Evolutionary conservation across 306 rosid genomes (phyloP).

Genomic region (Dalbergia cochinchinensis): DNA sequence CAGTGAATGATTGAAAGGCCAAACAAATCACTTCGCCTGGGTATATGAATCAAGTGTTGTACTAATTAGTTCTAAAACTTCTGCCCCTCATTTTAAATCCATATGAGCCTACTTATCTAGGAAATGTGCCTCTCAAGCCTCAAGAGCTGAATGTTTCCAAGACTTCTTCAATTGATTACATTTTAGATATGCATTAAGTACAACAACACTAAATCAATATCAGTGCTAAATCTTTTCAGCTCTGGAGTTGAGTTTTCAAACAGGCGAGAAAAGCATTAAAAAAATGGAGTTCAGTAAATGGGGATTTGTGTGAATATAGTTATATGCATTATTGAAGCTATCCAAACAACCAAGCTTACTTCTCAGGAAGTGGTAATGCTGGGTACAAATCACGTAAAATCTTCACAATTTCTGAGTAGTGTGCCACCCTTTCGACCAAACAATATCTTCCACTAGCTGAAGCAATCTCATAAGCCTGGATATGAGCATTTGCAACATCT

Average conservation of each 20-base stretch:
- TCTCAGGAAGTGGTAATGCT: constrained; percentile 63
- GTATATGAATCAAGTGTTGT: not conserved
- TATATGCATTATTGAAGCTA: constrained; percentile 7
- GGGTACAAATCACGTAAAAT: constrained; percentile 66
- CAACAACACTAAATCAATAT: constrained; percentile 17
- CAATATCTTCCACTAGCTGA: constrained; percentile 84
- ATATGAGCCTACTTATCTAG: too few relatives aligned
- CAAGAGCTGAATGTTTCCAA: not conserved
- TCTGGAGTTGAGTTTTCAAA: constrained; percentile 19
- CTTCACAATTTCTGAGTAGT: constrained; percentile 62
- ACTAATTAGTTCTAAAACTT: not conserved
- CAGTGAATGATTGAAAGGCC: not conserved
- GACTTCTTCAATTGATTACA: constrained; percentile 13
- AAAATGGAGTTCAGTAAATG: not conserved
- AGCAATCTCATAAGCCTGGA: constrained; percentile 80
- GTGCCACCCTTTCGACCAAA: constrained; percentile 67
- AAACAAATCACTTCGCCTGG: not conserved
- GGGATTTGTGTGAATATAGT: not conserved
- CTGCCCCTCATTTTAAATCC: not conserved
- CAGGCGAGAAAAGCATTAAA: constrained; percentile 15
- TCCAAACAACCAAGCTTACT: constrained; percentile 53
- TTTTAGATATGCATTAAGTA: constrained; percentile 1
- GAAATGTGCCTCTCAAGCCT: not conserved
- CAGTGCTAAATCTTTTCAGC: constrained; percentile 15
- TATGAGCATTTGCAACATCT: constrained; percentile 84